Conservation (phyloP, 352 stramenopile genomes). For the Phytopythium montanum region DNA sequence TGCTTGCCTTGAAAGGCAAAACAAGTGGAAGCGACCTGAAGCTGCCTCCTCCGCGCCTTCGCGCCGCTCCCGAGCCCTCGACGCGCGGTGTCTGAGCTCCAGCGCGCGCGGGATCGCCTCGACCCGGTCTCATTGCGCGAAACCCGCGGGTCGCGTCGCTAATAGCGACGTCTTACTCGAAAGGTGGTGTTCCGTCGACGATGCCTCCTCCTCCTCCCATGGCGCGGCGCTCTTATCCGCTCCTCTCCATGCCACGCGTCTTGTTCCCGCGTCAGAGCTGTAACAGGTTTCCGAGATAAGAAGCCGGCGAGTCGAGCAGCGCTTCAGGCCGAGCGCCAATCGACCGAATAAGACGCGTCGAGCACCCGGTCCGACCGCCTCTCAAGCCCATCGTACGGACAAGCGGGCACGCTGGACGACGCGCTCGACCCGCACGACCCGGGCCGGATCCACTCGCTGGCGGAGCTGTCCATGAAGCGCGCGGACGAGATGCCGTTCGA, state of each 20-base stretch:
- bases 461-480: constrained; percentile 45
- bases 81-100: background rate
- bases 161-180: background rate
- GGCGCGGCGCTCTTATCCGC: background rate
- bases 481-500: constrained; percentile 58
- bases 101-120: background rate
- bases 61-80: background rate
- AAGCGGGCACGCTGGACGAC: constrained; percentile 20
- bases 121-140: background rate
- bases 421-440: constrained; percentile 14
- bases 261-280: background rate
- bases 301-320: background rate
- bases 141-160: background rate
- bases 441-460: constrained; percentile 38
- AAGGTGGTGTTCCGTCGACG: background rate
- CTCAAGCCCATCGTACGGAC: background rate
- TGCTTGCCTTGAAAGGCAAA: constrained; percentile 4
- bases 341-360: background rate
- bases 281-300: background rate
- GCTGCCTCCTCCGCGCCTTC: background rate
- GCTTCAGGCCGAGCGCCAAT: background rate
- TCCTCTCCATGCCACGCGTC: background rate
- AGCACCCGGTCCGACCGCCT: background rate
- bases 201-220: background rate
- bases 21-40: constrained; percentile 1